Evolutionary conservation across 768 basidiomycete genomes (phyloP), one percentile per base, ranked within the genome.

Genomic region (Suillus discolor): DNA sequence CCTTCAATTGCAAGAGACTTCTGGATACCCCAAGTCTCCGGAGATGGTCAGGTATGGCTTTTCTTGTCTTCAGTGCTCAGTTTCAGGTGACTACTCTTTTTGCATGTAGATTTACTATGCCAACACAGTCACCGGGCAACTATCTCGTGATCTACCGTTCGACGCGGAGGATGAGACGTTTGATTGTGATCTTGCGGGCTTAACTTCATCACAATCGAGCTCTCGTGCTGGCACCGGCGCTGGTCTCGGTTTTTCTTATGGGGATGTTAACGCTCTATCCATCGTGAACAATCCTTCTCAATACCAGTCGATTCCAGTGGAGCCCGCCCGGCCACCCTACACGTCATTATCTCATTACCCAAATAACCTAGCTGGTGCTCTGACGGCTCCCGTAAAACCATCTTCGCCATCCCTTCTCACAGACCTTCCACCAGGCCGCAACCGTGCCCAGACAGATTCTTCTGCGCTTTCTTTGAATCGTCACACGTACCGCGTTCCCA

Each of bases 1-100:
- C 53, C 69, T 57, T 82, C 84, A 20, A 31, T 53, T 18, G 51
- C 16, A 53, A 87, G 83, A 70, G 92, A 96, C 70, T 96, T 90
- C 74, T 98, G 96, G 96, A 89, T 96, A 69, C 96, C 96, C 12
- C 87, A 90, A 71, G 87, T 97, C 59, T 89, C 92, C 2, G 76
- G 83, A 16, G 86, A 91, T 68, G 93, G 94, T 66, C 92, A 93
- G 86, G 94, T 95, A 71, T 69, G 82, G 76, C 65, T 64, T 63
- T 66, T 65, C 47, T 5, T 39, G 28, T 25, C 20, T 12, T 51
- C 11, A 39, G 64, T 38, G 61, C 70, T 31, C 41, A 44, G 38
- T 18, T 12, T 38, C 59, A 61, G 55, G n/a, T n/a, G 25, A 31
- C 51, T 47, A 53, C 18, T 57, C 23, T 11, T 38, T 25, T 39